phyloP scores from a whole-genome alignment of 225 moss, liverwort and hornwort species.

The Pseudoscleropodium purum region DNA sequence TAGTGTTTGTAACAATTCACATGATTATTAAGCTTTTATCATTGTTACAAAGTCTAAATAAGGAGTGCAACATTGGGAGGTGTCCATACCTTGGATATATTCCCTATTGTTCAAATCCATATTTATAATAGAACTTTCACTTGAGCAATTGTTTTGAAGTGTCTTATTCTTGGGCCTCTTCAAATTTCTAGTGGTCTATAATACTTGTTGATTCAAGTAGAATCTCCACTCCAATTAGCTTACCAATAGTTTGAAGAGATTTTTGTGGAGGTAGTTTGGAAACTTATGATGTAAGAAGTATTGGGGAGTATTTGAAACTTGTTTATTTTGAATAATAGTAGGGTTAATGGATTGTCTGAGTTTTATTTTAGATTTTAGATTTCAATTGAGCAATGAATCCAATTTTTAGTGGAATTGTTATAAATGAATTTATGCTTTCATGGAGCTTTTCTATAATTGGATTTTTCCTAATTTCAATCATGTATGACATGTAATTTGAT shows the following conservation, averaged over 20 bases:
- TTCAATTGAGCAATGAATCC: background rate
- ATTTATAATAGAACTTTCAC: background rate
- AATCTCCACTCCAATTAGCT: background rate
- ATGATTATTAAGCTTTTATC: accelerated
- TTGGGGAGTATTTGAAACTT: background rate
- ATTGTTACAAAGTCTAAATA: no score
- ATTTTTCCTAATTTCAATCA: background rate
- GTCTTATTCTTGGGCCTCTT: background rate
- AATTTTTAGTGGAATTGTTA: background rate
- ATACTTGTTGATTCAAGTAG: accelerated
- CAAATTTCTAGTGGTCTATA: accelerated
- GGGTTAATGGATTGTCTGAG: background rate
- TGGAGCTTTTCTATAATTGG: background rate
- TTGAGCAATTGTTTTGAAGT: background rate
- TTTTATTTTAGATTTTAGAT: background rate
- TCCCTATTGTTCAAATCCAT: accelerated
- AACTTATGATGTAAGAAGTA: accelerated
- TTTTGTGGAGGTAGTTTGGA: accelerated
- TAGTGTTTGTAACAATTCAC: no score
- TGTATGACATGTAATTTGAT: background rate
- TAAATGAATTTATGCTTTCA: background rate
- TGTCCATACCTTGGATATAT: background rate
- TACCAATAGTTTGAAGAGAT: background rate
- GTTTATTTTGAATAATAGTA: background rate
- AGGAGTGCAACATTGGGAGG: accelerated